These are phyloP conservation scores for Escallonia herrerae DNA, from an alignment of 129 eudicot species.

Conservation along the genomic window DNA sequence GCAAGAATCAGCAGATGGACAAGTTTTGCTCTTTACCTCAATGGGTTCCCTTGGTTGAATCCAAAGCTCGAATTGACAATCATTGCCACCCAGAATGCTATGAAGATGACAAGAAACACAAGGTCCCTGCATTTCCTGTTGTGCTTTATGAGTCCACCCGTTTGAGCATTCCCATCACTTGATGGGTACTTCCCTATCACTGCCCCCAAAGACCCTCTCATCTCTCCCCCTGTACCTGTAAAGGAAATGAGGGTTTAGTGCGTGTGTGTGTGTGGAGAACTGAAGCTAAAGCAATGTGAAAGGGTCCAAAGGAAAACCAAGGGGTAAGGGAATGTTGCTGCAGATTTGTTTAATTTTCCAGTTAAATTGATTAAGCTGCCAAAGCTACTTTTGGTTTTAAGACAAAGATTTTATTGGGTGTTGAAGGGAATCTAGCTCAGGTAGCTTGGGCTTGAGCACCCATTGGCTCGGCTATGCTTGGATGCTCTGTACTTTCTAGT, in stretches of 20 bases:
- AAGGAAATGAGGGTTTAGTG: slow-evolving; percentile 3
- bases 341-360: not conserved
- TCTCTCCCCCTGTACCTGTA: slow-evolving; percentile 9
- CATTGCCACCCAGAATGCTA: slow-evolving; percentile 91
- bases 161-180: slow-evolving; percentile 55
- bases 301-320: slow-evolving; percentile 2
- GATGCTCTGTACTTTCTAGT: too few relatives aligned
- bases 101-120: slow-evolving; percentile 78
- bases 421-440: not conserved
- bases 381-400: not conserved
- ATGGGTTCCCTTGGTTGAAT: slow-evolving; percentile 91
- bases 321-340: slow-evolving; percentile 9
- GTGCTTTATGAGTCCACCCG: slow-evolving; percentile 61
- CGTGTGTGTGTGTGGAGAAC: not conserved
- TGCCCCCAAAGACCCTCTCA: slow-evolving; percentile 78
- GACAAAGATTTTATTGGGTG: slow-evolving; percentile 17
- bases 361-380: not conserved
- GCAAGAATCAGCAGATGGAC: slow-evolving; percentile 8
- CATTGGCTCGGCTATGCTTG: too few relatives aligned
- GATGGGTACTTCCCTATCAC: slow-evolving; percentile 76
- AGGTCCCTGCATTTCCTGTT: slow-evolving; percentile 94
- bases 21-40: slow-evolving; percentile 40
- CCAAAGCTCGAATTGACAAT: slow-evolving; percentile 96
- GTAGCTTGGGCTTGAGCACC: too few relatives aligned
- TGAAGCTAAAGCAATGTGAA: slow-evolving; percentile 2